A percentile compares a stretch with the other conserved stretches of the same genome.
Conservation (phyloP, 768 basidiomycete genomes). For the Calocybe cyanea region DNA sequence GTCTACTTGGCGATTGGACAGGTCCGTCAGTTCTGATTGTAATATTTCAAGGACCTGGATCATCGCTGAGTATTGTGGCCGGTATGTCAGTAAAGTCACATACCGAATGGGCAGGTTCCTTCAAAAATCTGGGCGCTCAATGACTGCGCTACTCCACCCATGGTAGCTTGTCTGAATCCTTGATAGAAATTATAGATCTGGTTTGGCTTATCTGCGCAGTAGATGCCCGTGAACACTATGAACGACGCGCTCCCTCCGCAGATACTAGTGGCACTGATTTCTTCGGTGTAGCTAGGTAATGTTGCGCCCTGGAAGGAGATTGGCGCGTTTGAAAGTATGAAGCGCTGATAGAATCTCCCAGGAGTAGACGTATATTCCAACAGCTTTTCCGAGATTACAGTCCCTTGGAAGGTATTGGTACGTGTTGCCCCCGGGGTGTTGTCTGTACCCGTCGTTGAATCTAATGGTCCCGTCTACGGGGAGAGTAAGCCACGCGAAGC, state of each 20-base stretch:
- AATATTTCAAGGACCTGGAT: too few species aligned
- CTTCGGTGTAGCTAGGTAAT: constrained; percentile 8
- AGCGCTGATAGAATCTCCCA: background rate
- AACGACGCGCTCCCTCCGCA: constrained; percentile 13
- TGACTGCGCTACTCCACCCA: constrained; percentile 3
- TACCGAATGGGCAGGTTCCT: constrained; percentile 10
- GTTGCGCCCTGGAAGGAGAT: background rate
- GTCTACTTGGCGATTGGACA: too few species aligned
- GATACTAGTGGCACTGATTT: constrained; percentile 8
- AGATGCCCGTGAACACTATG: constrained; percentile 8
- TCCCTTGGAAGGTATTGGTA: background rate
- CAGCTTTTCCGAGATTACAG: background rate
- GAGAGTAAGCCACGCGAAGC: background rate
- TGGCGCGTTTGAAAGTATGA: background rate
- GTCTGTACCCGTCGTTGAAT: background rate
- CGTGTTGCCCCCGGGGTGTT: constrained; percentile 6
- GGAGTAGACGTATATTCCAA: background rate
- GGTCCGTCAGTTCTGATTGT: too few species aligned
- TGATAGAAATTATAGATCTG: constrained; percentile 2
- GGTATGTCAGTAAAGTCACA: background rate
- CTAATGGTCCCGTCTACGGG: background rate
- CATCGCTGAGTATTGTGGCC: too few species aligned
- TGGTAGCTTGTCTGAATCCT: background rate
- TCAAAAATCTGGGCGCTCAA: constrained; percentile 7
- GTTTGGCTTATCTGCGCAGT: constrained; percentile 1